Evolutionary conservation across 2,329 filamentous ascomycete species (phyloP).

Genomic region (Ramichloridium luteum): DNA sequence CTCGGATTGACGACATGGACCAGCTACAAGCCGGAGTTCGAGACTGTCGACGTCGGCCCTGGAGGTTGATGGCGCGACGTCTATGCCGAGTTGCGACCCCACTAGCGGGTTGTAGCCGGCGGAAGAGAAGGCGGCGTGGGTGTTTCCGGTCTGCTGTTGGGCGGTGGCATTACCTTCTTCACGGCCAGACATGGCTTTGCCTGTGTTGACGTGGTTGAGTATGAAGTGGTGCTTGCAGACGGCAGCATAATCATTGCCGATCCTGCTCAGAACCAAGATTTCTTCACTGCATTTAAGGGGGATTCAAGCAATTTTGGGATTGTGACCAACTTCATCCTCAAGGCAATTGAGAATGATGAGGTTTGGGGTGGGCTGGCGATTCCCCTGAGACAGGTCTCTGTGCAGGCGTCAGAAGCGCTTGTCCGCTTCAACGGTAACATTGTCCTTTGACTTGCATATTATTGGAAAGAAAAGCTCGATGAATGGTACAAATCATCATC

Average conservation of each 20-base stretch:
- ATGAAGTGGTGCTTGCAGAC: slow-evolving; percentile 17
- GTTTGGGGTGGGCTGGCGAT: slow-evolving; percentile 1
- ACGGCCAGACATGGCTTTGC: slow-evolving; percentile 15
- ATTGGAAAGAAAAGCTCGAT: too few species aligned
- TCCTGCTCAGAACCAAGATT: slow-evolving; percentile 11
- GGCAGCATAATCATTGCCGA: slow-evolving; percentile 15
- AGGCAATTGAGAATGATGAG: slow-evolving; percentile 5
- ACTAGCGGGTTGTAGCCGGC: neutral
- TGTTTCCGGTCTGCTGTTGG: slow-evolving; percentile 18
- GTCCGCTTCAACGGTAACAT: neutral
- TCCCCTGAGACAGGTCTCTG: neutral
- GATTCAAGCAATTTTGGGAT: slow-evolving; percentile 17
- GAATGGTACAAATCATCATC: too few species aligned
- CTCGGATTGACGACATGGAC: slow-evolving; percentile 11
- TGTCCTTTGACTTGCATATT: too few species aligned
- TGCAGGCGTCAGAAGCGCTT: slow-evolving; percentile 1
- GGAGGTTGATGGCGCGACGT: slow-evolving; percentile 35
- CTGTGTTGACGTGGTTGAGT: slow-evolving; percentile 19
- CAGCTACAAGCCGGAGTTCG: slow-evolving; percentile 6
- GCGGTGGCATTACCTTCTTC: slow-evolving; percentile 20
- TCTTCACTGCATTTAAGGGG: slow-evolving; percentile 15
- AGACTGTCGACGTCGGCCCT: slow-evolving; percentile 26
- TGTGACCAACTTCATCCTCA: slow-evolving; percentile 15
- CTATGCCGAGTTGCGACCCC: slow-evolving; percentile 13
- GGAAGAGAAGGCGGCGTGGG: slow-evolving; percentile 12